Base-by-base conservation (phyloP, 169 alveolate genomes). In the Pseudocohnilembus persalinus region DNA sequence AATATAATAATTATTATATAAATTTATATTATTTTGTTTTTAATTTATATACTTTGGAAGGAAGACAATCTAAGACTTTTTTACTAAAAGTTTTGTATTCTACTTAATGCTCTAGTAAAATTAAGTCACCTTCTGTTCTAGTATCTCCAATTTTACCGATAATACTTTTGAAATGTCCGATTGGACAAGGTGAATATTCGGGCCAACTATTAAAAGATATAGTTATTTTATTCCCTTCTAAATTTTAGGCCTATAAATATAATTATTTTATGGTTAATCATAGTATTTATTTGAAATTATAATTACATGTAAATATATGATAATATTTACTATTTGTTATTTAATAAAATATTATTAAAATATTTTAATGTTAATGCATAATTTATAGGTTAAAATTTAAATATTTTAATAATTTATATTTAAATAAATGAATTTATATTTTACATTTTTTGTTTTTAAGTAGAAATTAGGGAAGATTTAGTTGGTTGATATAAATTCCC, bases 31-130 rank as follows among this genome's bases (percentile, higher is more conserved):
- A 77, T 96, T 49, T 49, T 11, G 68, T 4, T 11, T 49, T 49
- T 49, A 49, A 49, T 49, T 49, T 49, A 20, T 49, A 11, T 49
- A 49, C 68, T 73, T 93, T 95, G 20, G 96, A 93, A 0, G 99
- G 99, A 83, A 99, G 92, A 73, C 99, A 98, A 65, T 92, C 95
- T 78, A 96, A 91, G n/a, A 97, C 99, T 84, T 96, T 92, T 84
- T 95, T 96, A 33, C 98, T 89, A 86, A 97, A 97, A 83, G 96
- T 98, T 33, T 96, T 88, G 26, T 80, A 80, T 31, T 88, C 95
- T 29, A 93, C 97, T 77, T 94, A 88, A 81, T 94, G 97, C 82
- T 96, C 97, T n/a, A 93, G 89, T 32, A 96, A 87, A 24, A 94
- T 94, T 16, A 93, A 92, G 75, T 92, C 92, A 32, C 91, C 92